Base-by-base conservation (phyloP, 2,329 filamentous ascomycete genomes). In the Gremmenia infestans region DNA sequence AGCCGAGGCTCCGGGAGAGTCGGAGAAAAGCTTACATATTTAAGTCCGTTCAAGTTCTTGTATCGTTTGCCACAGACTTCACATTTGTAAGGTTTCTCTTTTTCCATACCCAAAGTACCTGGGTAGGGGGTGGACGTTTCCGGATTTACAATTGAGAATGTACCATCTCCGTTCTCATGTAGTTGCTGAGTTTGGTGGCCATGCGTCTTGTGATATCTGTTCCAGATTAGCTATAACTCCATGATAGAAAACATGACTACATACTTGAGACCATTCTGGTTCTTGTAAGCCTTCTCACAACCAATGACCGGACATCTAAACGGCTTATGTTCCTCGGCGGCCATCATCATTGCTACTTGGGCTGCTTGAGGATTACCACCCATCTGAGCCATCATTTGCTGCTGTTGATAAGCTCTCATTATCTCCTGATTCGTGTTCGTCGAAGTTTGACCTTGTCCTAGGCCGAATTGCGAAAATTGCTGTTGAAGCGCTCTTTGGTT, bases 251-350 rank as follows among this genome's bases (percentile, higher is more conserved):
- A 36, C 5, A 22, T 22, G 15, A 28, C 53, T 59, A 75, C 77
- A 65, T 91, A 99, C 82, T 97, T 99, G 55, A 99, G 79, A 50
- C 94, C 94, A 65, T 99, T 99, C 72, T 97, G 94, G 72, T 99
- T 99, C 80, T 99, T 99, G 77, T 99, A 99, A 0, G 94, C 93
- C 78, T 99, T 99, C 73, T 97, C 94, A 69, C 94, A 99, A 5
- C 94, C 94, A 71, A 99, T 96, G 50, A 99, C 94, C 1, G 94
- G 94, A 68, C 94, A 99, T 71, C 92, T 89, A 79, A 96, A 99
- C 0, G 94, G 94, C 74, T 97, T 99, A 67, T 95, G 91, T 71
- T 99, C 93, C 70, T 97, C 93, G 15, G 87, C 87, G 56, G 82
- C 80, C 69, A 85, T 80, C 72, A 85, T 79, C 57, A 67, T 60